Evolutionary conservation across 2,329 filamentous ascomycete species (phyloP), one percentile per base, ranked within the genome.

Genomic region (Fusarium beomiforme): DNA sequence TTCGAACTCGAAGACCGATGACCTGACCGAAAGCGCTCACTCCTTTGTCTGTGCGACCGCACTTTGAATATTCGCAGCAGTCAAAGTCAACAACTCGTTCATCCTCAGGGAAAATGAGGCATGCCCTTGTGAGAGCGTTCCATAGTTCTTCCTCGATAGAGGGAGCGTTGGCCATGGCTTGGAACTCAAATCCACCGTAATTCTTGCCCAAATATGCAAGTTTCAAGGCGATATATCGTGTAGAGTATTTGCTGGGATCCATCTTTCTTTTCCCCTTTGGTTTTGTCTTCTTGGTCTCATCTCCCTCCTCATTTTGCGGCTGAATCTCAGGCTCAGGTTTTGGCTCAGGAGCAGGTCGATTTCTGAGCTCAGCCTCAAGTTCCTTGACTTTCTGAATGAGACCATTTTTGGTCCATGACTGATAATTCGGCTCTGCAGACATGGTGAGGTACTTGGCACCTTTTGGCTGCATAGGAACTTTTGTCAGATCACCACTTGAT

Each of bases 11-110:
- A 42, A 99, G 83, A 1, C 91, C 92, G 77, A 99, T 90, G 62
- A 99, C 96, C 83, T 99, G 96, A 0, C 96, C 96, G 83, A 99
- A 99, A 6, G 96, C 95, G 81, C 94, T 98, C 37, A 99, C 96
- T 16, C 96, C 96, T 58, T 90, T 87, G 79, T 99, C 96, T 21
- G 96, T 99, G 69, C 96, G 87, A 4, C 96, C 96, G 78, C 95
- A 98, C 81, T 99, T 99, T 37, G 93, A 94, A 81, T 98, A 99
- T 67, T 97, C 93, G 80, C 90, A 95, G 11, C 91, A 91, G 36
- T 93, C 90, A 87, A 94, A 97, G 80, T 93, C 91, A 29, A 98
- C 85, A 57, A 87, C 82, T 13, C 89, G 85, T 21, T 85, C 85
- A 73, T 86, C 85, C 64, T 87, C 83, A 19, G 94, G 93, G 68